These are phyloP conservation scores for Nicotiana rustica DNA, from an alignment of 305 asterid species.

Conservation along the genomic window DNA sequence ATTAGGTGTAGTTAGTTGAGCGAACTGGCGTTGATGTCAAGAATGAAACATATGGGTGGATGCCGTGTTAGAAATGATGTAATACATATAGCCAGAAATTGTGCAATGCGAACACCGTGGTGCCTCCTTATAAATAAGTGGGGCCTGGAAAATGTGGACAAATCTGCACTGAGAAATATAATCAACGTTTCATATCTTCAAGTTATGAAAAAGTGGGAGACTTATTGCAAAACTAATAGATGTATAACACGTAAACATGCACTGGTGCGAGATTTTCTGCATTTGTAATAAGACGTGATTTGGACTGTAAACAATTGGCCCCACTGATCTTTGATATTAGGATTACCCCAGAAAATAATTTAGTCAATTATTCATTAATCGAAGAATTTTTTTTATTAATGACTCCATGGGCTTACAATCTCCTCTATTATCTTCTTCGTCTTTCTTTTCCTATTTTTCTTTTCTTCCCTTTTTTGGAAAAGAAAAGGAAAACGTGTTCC, in stretches of 20 bases:
- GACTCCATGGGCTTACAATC: not conserved
- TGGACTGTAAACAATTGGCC: not conserved
- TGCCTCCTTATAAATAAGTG: not conserved
- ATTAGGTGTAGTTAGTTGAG: constrained; percentile 31
- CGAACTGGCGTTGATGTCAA: constrained; percentile 13
- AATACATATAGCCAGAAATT: not conserved
- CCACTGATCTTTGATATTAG: not conserved
- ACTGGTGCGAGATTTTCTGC: not conserved
- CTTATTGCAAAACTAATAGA: too few relatives aligned
- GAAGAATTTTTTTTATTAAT: not conserved
- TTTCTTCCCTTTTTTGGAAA: not conserved
- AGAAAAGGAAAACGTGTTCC: not conserved
- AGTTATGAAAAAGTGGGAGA: not conserved
- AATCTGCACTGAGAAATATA: not conserved
- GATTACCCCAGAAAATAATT: not conserved
- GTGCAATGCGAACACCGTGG: not conserved
- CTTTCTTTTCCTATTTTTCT: not conserved
- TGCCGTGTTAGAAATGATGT: not conserved
- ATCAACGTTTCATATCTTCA: not conserved
- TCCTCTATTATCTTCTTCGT: not conserved
- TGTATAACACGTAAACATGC: not conserved
- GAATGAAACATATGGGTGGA: constrained; percentile 17
- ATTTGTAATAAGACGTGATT: too few relatives aligned
- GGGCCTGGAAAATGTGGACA: not conserved
- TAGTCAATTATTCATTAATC: not conserved